phyloP scores from a whole-genome alignment of 768 basidiomycete genomes.

The Tylopilus sp. region DNA sequence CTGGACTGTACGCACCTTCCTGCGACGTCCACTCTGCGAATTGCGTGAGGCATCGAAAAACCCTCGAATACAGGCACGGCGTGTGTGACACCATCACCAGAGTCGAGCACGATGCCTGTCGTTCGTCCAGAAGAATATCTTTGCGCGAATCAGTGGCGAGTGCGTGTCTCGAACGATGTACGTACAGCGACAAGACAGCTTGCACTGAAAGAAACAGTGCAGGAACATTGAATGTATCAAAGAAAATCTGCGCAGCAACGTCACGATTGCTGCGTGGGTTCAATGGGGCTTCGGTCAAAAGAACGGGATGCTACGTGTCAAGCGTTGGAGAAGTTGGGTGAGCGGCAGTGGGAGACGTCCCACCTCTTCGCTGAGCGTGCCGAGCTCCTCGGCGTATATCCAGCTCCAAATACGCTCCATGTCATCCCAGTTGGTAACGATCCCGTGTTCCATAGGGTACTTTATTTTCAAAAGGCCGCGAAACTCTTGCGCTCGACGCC shows the following conservation, averaged over 20 bases:
- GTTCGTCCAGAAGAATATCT: conserved; percentile 98
- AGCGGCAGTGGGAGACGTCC: conserved; percentile 11
- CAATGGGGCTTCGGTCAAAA: conserved; percentile 95
- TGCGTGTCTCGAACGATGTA: conserved; percentile 11
- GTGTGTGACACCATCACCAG: conserved; percentile 98
- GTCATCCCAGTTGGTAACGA: conserved; percentile 99
- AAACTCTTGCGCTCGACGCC: conserved; percentile 91
- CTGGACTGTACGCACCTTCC: conserved; percentile 60
- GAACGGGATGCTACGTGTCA: conserved; percentile 80
- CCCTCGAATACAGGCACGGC: conserved; percentile 99
- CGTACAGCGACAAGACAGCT: conserved; percentile 92
- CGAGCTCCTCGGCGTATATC: conserved; percentile 94
- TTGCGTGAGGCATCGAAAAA: conserved; percentile 98
- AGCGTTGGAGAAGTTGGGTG: conserved; percentile 6
- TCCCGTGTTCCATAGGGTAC: conserved; percentile 99
- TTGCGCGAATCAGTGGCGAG: conserved; percentile 14
- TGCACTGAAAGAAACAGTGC: conserved; percentile 96
- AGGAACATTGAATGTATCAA: conserved; percentile 99
- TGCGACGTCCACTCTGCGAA: conserved; percentile 92
- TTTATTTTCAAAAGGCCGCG: conserved; percentile 95
- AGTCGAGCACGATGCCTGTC: conserved; percentile 98
- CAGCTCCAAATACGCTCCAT: conserved; percentile 99
- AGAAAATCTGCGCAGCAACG: conserved; percentile 97
- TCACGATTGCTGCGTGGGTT: conserved; percentile 97
- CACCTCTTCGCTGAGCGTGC: conserved; percentile 96